Evolutionary conservation across 208 protist species (phyloP).

Genomic region (Leishmania mexicana): DNA sequence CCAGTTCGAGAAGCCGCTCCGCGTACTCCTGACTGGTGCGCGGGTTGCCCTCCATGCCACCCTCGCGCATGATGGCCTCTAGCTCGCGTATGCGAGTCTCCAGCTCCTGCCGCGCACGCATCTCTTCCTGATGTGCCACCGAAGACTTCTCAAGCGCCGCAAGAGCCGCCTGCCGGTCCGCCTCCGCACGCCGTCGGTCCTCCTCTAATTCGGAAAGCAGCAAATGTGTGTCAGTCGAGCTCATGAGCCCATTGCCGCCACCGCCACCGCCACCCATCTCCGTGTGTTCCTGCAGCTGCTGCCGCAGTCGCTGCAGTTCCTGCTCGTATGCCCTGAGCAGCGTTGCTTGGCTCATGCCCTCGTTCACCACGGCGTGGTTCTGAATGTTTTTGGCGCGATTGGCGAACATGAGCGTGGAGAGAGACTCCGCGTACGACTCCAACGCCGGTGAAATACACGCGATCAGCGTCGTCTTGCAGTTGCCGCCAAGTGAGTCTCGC

Average conservation of each 20-base stretch:
- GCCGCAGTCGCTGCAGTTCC: conserved; percentile 56
- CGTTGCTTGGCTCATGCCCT: conserved; percentile 56
- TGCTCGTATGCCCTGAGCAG: conserved; percentile 66
- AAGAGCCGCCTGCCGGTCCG: conserved; percentile 59
- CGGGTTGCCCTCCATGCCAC: conserved; percentile 51
- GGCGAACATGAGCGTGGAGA: conserved; percentile 82
- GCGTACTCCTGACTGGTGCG: conserved; percentile 63
- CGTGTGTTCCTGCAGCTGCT: conserved; percentile 48
- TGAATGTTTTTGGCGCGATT: conserved; percentile 77
- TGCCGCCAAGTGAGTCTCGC: conserved; percentile 93
- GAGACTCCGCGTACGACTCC: conserved; percentile 78
- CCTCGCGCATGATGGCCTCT: conserved; percentile 49
- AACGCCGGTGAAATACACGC: conserved; percentile 83
- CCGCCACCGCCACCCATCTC: conserved; percentile 18
- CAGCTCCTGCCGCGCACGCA: conserved; percentile 40
- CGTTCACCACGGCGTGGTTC: conserved; percentile 68
- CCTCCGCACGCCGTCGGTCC: conserved; percentile 34
- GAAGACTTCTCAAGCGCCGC: conserved; percentile 56
- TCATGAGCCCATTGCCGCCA: background rate
- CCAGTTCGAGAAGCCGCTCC: conserved; percentile 75
- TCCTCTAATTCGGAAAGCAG: conserved; percentile 39
- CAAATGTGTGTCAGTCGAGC: conserved; percentile 9
- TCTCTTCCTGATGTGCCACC: conserved; percentile 48
- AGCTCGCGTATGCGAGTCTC: conserved; percentile 65
- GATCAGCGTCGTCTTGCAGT: conserved; percentile 95